Percentiles rank a stretch among this genome's conserved stretches.
Conservation (phyloP, 2,329 filamentous ascomycete species). For the Ophiocordyceps camponoti-leonardi region DNA sequence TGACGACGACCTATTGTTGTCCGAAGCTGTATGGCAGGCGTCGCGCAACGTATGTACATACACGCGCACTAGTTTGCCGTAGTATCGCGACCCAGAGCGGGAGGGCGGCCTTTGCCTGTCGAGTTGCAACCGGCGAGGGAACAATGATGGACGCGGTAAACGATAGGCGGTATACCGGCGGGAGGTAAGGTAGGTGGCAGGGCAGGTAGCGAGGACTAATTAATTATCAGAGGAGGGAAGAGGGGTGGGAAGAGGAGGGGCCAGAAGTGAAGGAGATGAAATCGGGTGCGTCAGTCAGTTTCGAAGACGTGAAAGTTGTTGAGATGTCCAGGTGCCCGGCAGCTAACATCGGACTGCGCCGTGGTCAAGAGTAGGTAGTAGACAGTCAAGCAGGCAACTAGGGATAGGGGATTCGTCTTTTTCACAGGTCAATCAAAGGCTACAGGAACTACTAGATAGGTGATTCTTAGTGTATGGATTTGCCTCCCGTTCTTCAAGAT, state of each 20-base stretch:
- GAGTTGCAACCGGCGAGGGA: too few relatives aligned
- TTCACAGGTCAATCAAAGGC: too few relatives aligned
- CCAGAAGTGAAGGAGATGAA: not conserved
- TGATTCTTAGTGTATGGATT: too few relatives aligned
- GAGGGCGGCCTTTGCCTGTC: not conserved
- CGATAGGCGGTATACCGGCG: not conserved
- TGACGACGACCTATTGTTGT: not conserved
- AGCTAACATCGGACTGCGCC: too few relatives aligned
- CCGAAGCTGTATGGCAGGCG: not conserved
- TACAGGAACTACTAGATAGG: too few relatives aligned
- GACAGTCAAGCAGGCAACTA: too few relatives aligned
- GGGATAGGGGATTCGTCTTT: too few relatives aligned
- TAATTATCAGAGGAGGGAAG: too few relatives aligned
- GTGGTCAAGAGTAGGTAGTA: too few relatives aligned
- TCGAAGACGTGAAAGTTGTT: not conserved
- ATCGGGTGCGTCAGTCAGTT: not conserved
- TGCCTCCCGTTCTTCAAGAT: not conserved
- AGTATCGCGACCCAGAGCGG: not conserved
- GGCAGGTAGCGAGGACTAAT: not conserved
- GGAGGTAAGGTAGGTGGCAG: not conserved
- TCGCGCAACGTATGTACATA: not conserved
- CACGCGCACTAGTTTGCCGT: too few relatives aligned
- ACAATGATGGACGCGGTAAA: too few relatives aligned
- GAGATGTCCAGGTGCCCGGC: not conserved
- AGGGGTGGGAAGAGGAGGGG: not conserved